Evolutionary conservation across 306 rosid species (phyloP).

Genomic region (cucumber (Cucumis sativus)): Cucumber_9930_V3 NC_026658.2:258501-259000

Average conservation of each 20-base stretch:
- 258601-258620: not conserved
- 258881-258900: slow-evolving; percentile 87
- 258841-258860: slow-evolving; percentile 75
- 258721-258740: no score
- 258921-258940: slow-evolving; percentile 31
- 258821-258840: slow-evolving; percentile 6
- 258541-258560: not conserved
- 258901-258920: slow-evolving; percentile 42
- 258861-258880: slow-evolving; percentile 96
- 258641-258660: not conserved
- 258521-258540: not conserved
- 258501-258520: not conserved
- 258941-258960: not conserved
- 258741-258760: no score
- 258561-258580: not conserved
- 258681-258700: not conserved
- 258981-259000: not conserved
- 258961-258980: not conserved
- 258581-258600: not conserved
- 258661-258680: not conserved
- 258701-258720: not conserved
- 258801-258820: not conserved
- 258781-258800: not conserved
- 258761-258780: no score
- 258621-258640: not conserved